Percentiles rank a stretch among this genome's conserved stretches.
Evolutionary conservation across 169 alveolate species (phyloP).

Genomic region (Plasmodium inui): DNA sequence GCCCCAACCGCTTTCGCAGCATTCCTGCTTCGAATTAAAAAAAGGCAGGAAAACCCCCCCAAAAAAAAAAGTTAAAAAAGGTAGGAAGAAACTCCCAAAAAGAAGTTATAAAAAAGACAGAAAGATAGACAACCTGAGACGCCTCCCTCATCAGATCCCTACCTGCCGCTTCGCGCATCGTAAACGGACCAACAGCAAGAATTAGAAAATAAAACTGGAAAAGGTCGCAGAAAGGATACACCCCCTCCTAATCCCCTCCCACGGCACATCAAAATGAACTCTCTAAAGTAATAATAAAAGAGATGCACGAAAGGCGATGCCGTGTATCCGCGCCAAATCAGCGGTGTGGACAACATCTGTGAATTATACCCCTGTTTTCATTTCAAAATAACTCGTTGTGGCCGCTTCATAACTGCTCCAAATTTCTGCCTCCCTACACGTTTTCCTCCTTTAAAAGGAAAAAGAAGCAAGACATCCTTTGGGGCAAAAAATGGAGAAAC

Average conservation of each 20-base stretch:
- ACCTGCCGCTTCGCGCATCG: not conserved
- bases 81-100: no score
- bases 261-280: slow-evolving; percentile 30
- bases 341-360: not conserved
- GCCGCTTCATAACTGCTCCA: not conserved
- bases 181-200: not conserved
- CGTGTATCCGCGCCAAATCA: not conserved
- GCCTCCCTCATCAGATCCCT: not conserved
- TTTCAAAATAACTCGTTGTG: not conserved
- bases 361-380: not conserved
- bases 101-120: slow-evolving; percentile 5
- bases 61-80: not conserved
- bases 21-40: not conserved
- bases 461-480: slow-evolving; percentile 70
- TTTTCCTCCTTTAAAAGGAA: slow-evolving; percentile 17
- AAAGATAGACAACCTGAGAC: not conserved
- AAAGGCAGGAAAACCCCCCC: not conserved
- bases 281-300: slow-evolving; percentile 42
- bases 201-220: not conserved
- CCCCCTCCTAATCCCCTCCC: not conserved
- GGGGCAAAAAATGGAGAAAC: slow-evolving; percentile 72
- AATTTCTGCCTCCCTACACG: not conserved
- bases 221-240: not conserved
- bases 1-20: not conserved
- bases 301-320: not conserved